Evolutionary conservation across 1,284 basidiomycete species (phyloP).

Genomic region (Chondrostereum purpureum): DNA sequence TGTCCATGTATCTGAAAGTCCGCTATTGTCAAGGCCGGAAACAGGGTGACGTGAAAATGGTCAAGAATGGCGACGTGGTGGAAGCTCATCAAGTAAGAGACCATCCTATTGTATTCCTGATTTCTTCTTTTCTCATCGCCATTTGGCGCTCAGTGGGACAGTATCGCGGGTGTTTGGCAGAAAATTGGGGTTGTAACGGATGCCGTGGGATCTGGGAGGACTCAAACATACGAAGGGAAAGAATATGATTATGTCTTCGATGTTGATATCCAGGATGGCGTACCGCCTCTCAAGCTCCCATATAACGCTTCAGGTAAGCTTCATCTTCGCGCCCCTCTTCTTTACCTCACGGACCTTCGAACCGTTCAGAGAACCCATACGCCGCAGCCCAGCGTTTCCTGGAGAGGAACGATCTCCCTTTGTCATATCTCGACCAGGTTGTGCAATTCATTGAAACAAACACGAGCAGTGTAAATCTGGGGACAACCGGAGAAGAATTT

Average conservation of each 20-base stretch:
- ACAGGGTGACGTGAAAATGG: constrained; percentile 89
- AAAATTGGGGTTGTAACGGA: constrained; percentile 96
- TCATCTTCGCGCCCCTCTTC: constrained; percentile 1
- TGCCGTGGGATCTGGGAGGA: constrained; percentile 81
- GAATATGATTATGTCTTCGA: constrained; percentile 99
- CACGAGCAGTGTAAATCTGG: constrained; percentile 70
- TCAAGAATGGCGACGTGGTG: constrained; percentile 71
- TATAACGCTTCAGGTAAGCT: constrained; percentile 80
- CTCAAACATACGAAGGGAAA: constrained; percentile 84
- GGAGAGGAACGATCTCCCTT: constrained; percentile 76
- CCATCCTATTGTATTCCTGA: constrained; percentile 6
- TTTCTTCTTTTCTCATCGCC: constrained; percentile 6
- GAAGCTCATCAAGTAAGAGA: constrained; percentile 85
- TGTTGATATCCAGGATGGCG: constrained; percentile 92
- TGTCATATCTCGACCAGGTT: constrained; percentile 84
- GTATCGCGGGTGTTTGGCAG: constrained; percentile 65
- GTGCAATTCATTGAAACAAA: constrained; percentile 94
- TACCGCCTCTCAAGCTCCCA: constrained; percentile 89
- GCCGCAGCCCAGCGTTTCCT: constrained; percentile 88
- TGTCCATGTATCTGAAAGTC: constrained; percentile 8
- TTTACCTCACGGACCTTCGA: constrained; percentile 7
- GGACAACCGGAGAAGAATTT: constrained; percentile 49
- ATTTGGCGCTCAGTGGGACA: constrained; percentile 61
- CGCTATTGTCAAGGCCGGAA: constrained; percentile 70
- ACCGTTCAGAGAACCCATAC: constrained; percentile 80